These are phyloP conservation scores for Brassica hybrid DNA, from an alignment of 441 rosid genomes.

Conservation along the genomic window DNA sequence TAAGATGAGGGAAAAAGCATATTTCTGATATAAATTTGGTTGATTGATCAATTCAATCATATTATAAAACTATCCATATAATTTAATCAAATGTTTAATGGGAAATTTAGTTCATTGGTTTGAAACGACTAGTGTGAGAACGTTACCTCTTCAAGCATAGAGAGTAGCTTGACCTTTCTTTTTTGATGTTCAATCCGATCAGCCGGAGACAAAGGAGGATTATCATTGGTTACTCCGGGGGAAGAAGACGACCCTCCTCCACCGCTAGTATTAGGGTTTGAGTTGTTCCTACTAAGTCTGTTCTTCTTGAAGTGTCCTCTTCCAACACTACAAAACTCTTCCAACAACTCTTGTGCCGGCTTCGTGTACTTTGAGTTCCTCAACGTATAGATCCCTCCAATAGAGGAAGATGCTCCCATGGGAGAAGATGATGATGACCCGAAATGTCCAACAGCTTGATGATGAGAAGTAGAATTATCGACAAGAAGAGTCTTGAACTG, in stretches of 20 bases:
- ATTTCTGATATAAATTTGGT: neutral
- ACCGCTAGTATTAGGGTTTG: conserved; percentile 62
- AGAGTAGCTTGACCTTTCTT: conserved; percentile 86
- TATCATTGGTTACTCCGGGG: conserved; percentile 46
- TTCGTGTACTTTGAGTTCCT: conserved; percentile 77
- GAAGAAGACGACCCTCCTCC: conserved; percentile 55
- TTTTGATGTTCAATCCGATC: conserved; percentile 94
- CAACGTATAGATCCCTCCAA: conserved; percentile 63
- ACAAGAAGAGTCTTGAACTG: conserved; percentile 37
- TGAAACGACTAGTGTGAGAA: conserved; percentile 33
- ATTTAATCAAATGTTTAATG: conserved; percentile 12
- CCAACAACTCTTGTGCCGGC: conserved; percentile 84
- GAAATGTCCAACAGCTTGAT: conserved; percentile 35
- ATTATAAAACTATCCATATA: conserved; percentile 13
- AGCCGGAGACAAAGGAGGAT: conserved; percentile 70
- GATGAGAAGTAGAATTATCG: conserved; percentile 29
- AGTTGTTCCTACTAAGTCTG: conserved; percentile 49
- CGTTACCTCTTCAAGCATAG: conserved; percentile 97
- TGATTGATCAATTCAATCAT: conserved; percentile 5
- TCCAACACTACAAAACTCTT: conserved; percentile 92
- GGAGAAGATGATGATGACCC: conserved; percentile 36
- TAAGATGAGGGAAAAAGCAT: neutral
- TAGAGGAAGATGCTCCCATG: conserved; percentile 41
- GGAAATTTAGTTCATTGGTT: conserved; percentile 13
- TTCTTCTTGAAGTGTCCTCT: conserved; percentile 81